Evolutionary conservation across 75 land plant genomes (phyloP).

Genomic region (Pinus albicaulis): DNA sequence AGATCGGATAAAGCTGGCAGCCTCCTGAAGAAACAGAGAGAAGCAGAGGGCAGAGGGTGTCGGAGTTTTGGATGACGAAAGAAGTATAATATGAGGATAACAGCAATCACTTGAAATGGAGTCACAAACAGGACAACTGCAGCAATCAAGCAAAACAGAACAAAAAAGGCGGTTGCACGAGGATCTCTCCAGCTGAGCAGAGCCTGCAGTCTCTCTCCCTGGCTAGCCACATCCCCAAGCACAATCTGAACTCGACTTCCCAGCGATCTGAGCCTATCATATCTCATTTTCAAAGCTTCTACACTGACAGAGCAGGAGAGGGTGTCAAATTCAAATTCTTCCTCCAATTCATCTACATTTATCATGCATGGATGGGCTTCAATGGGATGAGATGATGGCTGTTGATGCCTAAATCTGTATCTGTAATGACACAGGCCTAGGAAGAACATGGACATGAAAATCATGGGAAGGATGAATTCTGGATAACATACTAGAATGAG

Average conservation of each 20-base stretch:
- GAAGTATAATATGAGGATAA: slow-evolving; percentile 44
- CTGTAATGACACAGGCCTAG: slow-evolving; percentile 87
- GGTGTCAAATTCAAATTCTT: slow-evolving; percentile 72
- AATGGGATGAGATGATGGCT: slow-evolving; percentile 80
- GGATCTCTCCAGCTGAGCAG: slow-evolving; percentile 78
- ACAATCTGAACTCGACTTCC: slow-evolving; percentile 69
- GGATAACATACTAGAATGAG: slow-evolving; percentile 87
- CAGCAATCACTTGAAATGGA: slow-evolving; percentile 45
- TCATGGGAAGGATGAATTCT: slow-evolving; percentile 72
- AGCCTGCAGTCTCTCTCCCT: slow-evolving; percentile 64
- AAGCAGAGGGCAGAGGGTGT: slow-evolving; percentile 45
- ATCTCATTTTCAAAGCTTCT: slow-evolving; percentile 52
- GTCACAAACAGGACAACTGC: slow-evolving; percentile 57
- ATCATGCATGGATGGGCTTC: slow-evolving; percentile 69
- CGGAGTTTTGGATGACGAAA: slow-evolving; percentile 73
- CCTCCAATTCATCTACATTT: slow-evolving; percentile 73
- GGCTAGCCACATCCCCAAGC: slow-evolving; percentile 80
- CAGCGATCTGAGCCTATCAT: slow-evolving; percentile 68
- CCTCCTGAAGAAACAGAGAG: slow-evolving; percentile 55
- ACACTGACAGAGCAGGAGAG: slow-evolving; percentile 35
- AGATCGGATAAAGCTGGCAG: slow-evolving; percentile 53
- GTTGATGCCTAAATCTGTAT: slow-evolving; percentile 64
- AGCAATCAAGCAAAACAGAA: slow-evolving; percentile 42
- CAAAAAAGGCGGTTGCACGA: slow-evolving; percentile 61
- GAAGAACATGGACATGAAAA: slow-evolving; percentile 64